phyloP scores from a whole-genome alignment of 805 yeast species.

The Candida pseudofarinosa region DNA sequence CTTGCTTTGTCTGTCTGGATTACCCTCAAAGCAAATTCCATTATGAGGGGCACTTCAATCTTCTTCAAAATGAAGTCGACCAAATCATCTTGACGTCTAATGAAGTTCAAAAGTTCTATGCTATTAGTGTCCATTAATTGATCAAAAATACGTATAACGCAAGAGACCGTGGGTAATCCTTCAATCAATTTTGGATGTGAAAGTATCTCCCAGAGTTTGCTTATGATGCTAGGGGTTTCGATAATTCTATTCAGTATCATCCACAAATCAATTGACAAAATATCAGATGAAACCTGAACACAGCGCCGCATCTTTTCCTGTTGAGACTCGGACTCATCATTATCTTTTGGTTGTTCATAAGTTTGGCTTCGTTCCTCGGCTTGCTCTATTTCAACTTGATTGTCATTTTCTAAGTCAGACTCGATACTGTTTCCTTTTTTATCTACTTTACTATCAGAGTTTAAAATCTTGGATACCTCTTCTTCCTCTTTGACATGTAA shows the following conservation, averaged over 20 bases:
- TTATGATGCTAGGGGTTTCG: constrained; percentile 37
- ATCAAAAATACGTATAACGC: constrained; percentile 65
- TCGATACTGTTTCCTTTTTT: constrained; percentile 4
- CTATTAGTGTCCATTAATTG: constrained; percentile 66
- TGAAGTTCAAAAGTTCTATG: constrained; percentile 64
- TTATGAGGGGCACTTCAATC: constrained; percentile 87
- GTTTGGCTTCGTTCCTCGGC: constrained; percentile 2
- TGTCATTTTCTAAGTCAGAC: constrained; percentile 4
- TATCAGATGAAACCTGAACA: constrained; percentile 38
- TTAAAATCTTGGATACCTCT: constrained; percentile 11
- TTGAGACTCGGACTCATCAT: constrained; percentile 19
- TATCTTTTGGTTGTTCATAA: constrained; percentile 1
- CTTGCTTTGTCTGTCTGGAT: constrained; percentile 93
- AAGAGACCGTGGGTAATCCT: constrained; percentile 36
- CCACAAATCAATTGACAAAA: constrained; percentile 40
- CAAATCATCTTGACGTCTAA: constrained; percentile 61
- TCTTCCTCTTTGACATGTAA: constrained; percentile 19
- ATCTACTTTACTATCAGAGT: constrained; percentile 4
- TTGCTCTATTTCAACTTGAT: constrained; percentile 10
- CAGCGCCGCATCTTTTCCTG: constrained; percentile 34
- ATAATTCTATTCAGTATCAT: constrained; percentile 39
- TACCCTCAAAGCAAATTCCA: constrained; percentile 87
- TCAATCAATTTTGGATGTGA: constrained; percentile 28
- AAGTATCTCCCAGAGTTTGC: constrained; percentile 39
- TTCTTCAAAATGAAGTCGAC: constrained; percentile 81